Conservation (phyloP, 192 early-diverging fungal genomes). For the Backusella sp. region DNA sequence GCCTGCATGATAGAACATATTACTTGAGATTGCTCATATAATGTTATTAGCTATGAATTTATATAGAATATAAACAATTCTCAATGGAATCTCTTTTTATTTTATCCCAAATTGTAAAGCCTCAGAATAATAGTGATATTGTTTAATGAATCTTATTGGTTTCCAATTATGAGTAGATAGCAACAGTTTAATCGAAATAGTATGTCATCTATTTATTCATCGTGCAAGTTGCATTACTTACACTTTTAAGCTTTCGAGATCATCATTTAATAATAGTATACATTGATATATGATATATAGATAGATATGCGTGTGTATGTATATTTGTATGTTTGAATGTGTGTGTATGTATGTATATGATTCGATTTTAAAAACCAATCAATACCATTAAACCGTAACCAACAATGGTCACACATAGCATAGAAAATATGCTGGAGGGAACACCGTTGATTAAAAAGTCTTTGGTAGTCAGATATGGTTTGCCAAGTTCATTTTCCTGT, state of each 20-base stretch:
- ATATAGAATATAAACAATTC: no score
- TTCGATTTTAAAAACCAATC: slow-evolving; percentile 38
- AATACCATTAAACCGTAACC: slow-evolving; percentile 75
- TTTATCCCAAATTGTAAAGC: neutral
- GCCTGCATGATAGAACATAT: neutral
- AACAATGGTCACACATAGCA: slow-evolving; percentile 67
- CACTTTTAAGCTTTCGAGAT: neutral
- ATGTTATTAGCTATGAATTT: no score
- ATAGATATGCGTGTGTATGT: neutral
- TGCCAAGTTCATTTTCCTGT: slow-evolving; percentile 84
- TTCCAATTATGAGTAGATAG: neutral
- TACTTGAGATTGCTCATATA: neutral
- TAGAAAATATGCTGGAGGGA: slow-evolving; percentile 73
- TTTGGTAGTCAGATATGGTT: slow-evolving; percentile 72
- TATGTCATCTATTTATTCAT: neutral
- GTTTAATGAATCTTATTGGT: no score
- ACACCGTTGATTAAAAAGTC: slow-evolving; percentile 88
- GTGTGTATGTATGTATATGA: neutral
- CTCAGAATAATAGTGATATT: neutral
- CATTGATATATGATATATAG: neutral
- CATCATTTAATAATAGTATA: neutral
- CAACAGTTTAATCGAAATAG: neutral
- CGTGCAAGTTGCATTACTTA: neutral
- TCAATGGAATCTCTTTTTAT: no score
- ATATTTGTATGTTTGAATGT: neutral